Conservation (phyloP, 371 early-diverging fungal genomes). For the Rhizopus microsporus region DNA sequence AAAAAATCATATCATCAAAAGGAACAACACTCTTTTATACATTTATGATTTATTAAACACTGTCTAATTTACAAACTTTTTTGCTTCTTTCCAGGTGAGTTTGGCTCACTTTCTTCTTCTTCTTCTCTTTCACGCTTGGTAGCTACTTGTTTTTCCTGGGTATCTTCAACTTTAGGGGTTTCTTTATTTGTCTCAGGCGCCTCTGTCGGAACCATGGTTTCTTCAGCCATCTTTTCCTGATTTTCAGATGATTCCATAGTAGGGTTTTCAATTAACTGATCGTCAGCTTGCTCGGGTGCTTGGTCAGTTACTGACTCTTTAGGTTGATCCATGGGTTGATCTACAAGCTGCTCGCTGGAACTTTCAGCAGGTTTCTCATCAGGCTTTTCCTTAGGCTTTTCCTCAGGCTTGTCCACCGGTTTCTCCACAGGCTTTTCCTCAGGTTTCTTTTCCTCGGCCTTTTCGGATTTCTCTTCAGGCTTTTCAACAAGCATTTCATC, state of each 20-base stretch:
- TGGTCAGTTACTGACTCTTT: no score
- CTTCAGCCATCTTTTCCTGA: background rate
- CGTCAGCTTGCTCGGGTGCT: no score
- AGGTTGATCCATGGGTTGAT: no score
- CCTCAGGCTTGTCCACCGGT: background rate
- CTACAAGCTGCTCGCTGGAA: no score
- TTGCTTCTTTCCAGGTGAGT: background rate
- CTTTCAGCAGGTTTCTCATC: background rate
- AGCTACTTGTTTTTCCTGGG: slow-evolving; percentile 7
- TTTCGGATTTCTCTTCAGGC: background rate
- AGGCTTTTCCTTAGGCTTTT: background rate
- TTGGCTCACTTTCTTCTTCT: background rate
- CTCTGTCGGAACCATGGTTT: background rate
- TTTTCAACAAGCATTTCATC: background rate
- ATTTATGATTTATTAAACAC: background rate
- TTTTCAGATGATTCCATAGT: no score
- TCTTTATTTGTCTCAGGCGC: background rate
- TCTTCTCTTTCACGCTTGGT: slow-evolving; percentile 2
- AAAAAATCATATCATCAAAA: no score
- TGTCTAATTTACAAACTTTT: background rate
- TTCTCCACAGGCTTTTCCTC: background rate
- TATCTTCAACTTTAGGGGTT: slow-evolving; percentile 3
- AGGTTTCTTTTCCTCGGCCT: background rate
- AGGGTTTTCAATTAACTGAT: no score
- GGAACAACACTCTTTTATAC: background rate